phyloP scores from a whole-genome alignment of 2,329 filamentous ascomycete genomes.

The Chaetomiaceae sp. region DNA sequence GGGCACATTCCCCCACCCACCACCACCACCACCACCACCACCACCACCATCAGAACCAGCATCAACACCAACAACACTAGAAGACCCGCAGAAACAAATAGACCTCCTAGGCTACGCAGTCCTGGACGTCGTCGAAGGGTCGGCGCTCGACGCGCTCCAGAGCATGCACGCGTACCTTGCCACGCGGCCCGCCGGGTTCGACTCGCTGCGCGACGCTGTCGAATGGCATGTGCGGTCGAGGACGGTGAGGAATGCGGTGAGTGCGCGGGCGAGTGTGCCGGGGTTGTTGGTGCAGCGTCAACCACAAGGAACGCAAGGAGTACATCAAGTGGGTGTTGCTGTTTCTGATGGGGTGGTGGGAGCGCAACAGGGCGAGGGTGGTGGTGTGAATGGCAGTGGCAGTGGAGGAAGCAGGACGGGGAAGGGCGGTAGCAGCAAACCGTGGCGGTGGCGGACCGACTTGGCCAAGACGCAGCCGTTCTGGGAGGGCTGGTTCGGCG shows the following conservation, averaged over 20 bases:
- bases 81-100: constrained; percentile 11
- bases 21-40: neutral
- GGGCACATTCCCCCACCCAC: too few relatives aligned
- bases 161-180: constrained; percentile 92
- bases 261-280: constrained; percentile 85
- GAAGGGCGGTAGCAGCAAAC: constrained; percentile 10
- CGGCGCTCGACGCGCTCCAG: constrained; percentile 87
- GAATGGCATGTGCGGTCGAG: constrained; percentile 91
- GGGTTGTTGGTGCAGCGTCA: constrained; percentile 60
- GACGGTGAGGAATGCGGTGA: constrained; percentile 76
- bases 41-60: neutral
- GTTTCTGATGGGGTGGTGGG: neutral
- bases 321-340: neutral
- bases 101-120: constrained; percentile 81
- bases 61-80: neutral
- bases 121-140: constrained; percentile 92
- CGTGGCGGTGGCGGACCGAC: constrained; percentile 84
- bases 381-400: constrained; percentile 36
- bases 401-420: neutral
- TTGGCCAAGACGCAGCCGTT: constrained; percentile 78
- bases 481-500: constrained; percentile 92
- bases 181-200: constrained; percentile 73
- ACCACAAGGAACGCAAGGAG: too few relatives aligned
- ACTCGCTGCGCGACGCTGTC: constrained; percentile 72
- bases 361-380: too few relatives aligned